A percentile compares a stretch with the other conserved stretches of the same genome.
Evolutionary conservation across 2,329 filamentous ascomycete genomes (phyloP).

Genomic region (Coniella vitis): DNA sequence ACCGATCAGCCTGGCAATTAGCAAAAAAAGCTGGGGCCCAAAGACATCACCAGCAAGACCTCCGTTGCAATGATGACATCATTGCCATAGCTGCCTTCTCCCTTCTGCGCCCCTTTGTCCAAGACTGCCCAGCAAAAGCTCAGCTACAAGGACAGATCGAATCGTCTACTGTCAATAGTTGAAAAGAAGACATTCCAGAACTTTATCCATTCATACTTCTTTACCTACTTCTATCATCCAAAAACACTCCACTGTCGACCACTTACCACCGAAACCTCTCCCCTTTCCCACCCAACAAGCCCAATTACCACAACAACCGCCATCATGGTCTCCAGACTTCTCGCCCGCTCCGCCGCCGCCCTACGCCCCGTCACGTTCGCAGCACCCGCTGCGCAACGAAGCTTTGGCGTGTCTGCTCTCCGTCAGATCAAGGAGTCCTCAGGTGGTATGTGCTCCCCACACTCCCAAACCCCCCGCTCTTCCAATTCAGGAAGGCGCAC

Average conservation of each 20-base stretch:
- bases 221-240: neutral
- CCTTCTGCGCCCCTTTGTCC: too few species aligned
- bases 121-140: neutral
- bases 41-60: conserved; percentile 1
- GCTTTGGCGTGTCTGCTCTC: conserved; percentile 10
- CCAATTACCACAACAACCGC: neutral
- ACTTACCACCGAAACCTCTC: neutral
- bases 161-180: too few species aligned
- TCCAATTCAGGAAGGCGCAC: too few species aligned
- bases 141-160: too few species aligned
- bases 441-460: conserved; percentile 3
- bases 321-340: conserved; percentile 14
- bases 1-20: too few species aligned
- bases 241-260: neutral
- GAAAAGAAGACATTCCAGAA: too few species aligned
- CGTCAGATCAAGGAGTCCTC: conserved; percentile 16
- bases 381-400: conserved; percentile 2
- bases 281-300: neutral
- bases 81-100: neutral
- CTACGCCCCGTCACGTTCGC: conserved; percentile 7
- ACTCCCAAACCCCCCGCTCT: neutral
- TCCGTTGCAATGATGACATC: conserved; percentile 12
- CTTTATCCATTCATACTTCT: too few species aligned
- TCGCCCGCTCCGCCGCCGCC: conserved; percentile 5
- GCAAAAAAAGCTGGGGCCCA: conserved; percentile 9